phyloP scores from a whole-genome alignment of 2,329 filamentous ascomycete genomes.

The Trichoderma guizhouense region DNA sequence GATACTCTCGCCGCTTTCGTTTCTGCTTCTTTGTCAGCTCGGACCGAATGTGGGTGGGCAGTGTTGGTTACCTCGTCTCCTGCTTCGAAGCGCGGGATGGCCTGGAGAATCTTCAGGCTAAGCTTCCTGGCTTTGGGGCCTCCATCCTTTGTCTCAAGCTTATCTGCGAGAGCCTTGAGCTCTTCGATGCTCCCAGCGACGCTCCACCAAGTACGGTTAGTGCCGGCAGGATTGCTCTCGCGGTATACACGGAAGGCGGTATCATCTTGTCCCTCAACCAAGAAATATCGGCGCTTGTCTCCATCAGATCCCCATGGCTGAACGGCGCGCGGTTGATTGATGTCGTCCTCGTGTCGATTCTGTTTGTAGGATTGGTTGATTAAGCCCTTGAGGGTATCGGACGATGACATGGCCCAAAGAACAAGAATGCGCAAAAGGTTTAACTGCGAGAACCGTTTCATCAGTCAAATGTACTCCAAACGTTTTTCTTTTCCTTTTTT shows the following conservation, averaged over 20 bases:
- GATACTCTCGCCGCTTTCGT: constrained; percentile 88
- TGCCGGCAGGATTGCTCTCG: constrained; percentile 79
- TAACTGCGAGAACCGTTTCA: constrained; percentile 52
- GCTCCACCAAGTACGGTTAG: constrained; percentile 83
- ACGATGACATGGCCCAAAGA: constrained; percentile 85
- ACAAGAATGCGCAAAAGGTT: constrained; percentile 78
- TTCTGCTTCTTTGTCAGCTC: constrained; percentile 57
- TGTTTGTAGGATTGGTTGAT: constrained; percentile 89
- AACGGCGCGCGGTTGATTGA: constrained; percentile 83
- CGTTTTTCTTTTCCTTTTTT: too few species aligned
- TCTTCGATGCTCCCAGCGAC: constrained; percentile 90
- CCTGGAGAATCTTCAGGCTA: constrained; percentile 71
- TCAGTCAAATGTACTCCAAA: constrained; percentile 15
- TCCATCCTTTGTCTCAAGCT: constrained; percentile 72
- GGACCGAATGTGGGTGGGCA: background rate
- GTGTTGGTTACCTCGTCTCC: constrained; percentile 71
- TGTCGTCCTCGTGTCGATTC: constrained; percentile 71
- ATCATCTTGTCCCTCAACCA: constrained; percentile 91
- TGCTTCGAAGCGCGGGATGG: constrained; percentile 85
- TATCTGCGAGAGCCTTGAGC: constrained; percentile 69
- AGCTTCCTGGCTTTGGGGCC: constrained; percentile 77
- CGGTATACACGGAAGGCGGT: constrained; percentile 91
- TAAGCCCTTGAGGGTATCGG: constrained; percentile 74
- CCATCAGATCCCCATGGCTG: constrained; percentile 89
- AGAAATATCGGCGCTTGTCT: constrained; percentile 87